Base-by-base conservation (phyloP, 208 protist genomes). In the Trypanosoma caninum region DNA sequence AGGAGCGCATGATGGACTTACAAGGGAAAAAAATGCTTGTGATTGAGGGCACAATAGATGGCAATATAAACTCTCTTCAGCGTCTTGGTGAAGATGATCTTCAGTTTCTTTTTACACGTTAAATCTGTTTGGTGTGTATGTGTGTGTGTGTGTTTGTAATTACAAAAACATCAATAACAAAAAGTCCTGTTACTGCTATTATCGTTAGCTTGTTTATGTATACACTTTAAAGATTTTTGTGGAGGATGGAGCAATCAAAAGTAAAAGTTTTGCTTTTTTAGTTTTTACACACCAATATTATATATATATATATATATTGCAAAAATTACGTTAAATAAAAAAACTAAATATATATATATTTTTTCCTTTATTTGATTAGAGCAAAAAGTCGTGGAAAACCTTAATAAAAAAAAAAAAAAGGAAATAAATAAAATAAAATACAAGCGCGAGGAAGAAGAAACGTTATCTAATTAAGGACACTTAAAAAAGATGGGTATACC, bases 21-120 rank as follows among this genome's bases (percentile, higher is more conserved):
- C 94, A 97, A 69, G 83, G 94, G 27, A 96, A 92, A 60, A 98
- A 98, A 65, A 93, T 94, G 87, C 84, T 97, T 30, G 91, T 97
- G 25, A 94, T 97, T 59, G 88, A 95, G 59, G 91, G 91, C 34
- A 97, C 91, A 5, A 83, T 97, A n/a, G 91, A 97, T 71, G 86
- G 88, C n/a, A 91, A 89, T 53, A 54, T 89, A 52, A 76, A 75
- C 52, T 88, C 88, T 0, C 74, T 97, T 22, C 83, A 81, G 51
- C 81, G 87, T 51, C 76, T 97, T 37, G 80, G 75, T 14, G 77
- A 82, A 47, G 88, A 97, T 47, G 91, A 97, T 63, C 61, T 97
- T 44, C 78, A 90, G 53, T 97, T 97, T 52, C 69, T 97, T 28
- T 97, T 97, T 55, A 93, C 86, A 13, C 71, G 82, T 13, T 96